Evolutionary conservation across 169 alveolate species (phyloP), one percentile per base, ranked within the genome.

Genomic region (Theileria annulata): DNA sequence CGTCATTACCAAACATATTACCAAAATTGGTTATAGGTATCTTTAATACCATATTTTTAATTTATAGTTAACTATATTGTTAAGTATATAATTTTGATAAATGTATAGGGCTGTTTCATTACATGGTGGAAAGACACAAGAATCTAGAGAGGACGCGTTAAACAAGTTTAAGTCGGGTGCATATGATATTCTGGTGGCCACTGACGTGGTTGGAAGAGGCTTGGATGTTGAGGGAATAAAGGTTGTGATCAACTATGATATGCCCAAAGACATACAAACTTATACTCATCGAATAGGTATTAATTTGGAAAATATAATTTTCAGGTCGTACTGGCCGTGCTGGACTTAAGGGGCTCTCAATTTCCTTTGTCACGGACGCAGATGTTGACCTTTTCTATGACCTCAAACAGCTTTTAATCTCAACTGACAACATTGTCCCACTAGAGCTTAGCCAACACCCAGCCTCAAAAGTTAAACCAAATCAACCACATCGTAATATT

Each of bases 121-220:
- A 48, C 99, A 97, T 89, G 99, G 99, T 17, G 96, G 97, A 4
- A 96, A 95, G 79, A 92, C 93, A 47, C 98, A 97, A 80, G 96
- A 95, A 33, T 77, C 88, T 59, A 94, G 99, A 88, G 99, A 97
- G 80, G 94, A 91, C 17, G 95, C 98, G 5, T 92, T 96, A 37
- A 92, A 91, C 67, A 87, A 92, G 23, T 96, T 98, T 68, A 96
- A 94, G 87, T 87, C 88, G 28, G 98, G 98, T 13, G 91, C 91
- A 1, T 87, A 87, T 42, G 99, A 96, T 80, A 95, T 97, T 62
- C 87, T 97, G 75, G 98, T 98, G 33, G 98, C 99, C 47, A 97
- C 99, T 9, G 99, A 98, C 91, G 98, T 98, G 42, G 99, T 99
- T 30, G 98, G 99, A 75, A 70, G 99, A 66, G 99, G 99, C 48